Base-by-base conservation (phyloP, 768 basidiomycete genomes). In the Mycena polygramma region DNA sequence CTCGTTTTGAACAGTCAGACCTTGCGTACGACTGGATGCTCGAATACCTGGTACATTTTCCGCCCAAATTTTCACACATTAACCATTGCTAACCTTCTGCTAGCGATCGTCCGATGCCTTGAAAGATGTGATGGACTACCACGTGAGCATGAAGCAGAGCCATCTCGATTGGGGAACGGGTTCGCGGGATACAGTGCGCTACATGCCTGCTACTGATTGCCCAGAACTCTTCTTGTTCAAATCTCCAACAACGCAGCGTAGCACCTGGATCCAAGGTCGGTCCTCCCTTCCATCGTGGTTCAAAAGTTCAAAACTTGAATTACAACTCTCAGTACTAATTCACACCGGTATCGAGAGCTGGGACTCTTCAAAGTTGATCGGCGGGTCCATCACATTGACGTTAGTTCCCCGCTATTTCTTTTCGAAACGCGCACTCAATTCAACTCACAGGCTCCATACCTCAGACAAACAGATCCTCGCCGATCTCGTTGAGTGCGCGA, bases 21-120 rank as follows among this genome's bases (percentile, higher is more conserved):
- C 26, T 61, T 7, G 22, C 67, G 17, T 46, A 69, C 17, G 68
- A 72, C 39, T 72, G 71, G 71, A 69, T 72, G 30, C 67, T 72
- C 7, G 67, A 62, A 45, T 72, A 69, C 20, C 54, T 72, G 6
- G 71, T 72, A 26, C 37, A 53, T 61, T 9, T 37, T 39, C 35
- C 9, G 2, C 22, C n/a, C 3, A 15, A 2, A 22, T 22, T 10
- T 39, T 39, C 2, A 37, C 7, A 5, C 17, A 8, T 5, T 45
- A 17, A 58, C 14, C 22, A 26, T 17, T 7, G 15, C 52, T 19
- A 2, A 13, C 0, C 45, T 22, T 22, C 4, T 39, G 10, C n/a
- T 36, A 49, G 68, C 51, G 59, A 2, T 66, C 68, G 0, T 59
- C 63, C 7, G 61, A 66, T 24, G 71, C 67, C 6, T 37, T 60